Percentiles rank a stretch among this genome's conserved stretches.
phyloP scores from a whole-genome alignment of 176 grass and related monocot genomes.

The Hyparrhenia diplandra region DNA sequence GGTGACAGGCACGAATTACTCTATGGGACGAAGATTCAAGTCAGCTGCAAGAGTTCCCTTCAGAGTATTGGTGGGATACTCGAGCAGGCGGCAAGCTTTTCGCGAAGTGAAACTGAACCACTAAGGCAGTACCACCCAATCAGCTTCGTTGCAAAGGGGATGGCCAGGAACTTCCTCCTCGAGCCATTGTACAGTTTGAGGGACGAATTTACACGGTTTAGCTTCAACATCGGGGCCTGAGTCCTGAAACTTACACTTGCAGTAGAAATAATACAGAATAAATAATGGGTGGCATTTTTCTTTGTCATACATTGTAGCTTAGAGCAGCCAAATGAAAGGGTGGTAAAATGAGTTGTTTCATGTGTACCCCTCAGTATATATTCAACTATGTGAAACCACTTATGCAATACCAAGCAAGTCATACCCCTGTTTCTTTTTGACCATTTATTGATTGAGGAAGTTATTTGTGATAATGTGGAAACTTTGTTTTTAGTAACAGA shows the following conservation, averaged over 20 bases:
- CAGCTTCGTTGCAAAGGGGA: constrained; percentile 71
- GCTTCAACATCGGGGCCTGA: constrained; percentile 73
- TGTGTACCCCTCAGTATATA: neutral
- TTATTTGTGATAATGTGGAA: neutral
- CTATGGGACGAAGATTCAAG: constrained; percentile 33
- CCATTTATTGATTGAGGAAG: neutral
- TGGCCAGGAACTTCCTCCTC: constrained; percentile 65
- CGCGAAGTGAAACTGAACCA: constrained; percentile 27
- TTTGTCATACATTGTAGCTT: constrained; percentile 7
- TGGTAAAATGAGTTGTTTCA: constrained; percentile 9
- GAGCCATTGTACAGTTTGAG: constrained; percentile 72
- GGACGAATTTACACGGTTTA: constrained; percentile 86
- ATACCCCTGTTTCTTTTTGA: neutral
- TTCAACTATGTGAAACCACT: constrained; percentile 4
- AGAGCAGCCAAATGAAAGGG: neutral
- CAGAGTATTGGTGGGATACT: constrained; percentile 39
- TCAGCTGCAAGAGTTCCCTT: constrained; percentile 44
- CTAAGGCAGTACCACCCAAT: constrained; percentile 60
- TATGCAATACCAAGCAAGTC: neutral
- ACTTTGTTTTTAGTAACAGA: neutral
- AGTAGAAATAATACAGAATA: constrained; percentile 33
- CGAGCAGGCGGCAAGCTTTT: constrained; percentile 61
- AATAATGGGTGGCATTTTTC: constrained; percentile 10
- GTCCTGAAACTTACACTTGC: neutral
- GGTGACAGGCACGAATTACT: constrained; percentile 27